These are phyloP conservation scores for Mallotus repandus DNA, from an alignment of 441 rosid species.

Conservation along the genomic window DNA sequence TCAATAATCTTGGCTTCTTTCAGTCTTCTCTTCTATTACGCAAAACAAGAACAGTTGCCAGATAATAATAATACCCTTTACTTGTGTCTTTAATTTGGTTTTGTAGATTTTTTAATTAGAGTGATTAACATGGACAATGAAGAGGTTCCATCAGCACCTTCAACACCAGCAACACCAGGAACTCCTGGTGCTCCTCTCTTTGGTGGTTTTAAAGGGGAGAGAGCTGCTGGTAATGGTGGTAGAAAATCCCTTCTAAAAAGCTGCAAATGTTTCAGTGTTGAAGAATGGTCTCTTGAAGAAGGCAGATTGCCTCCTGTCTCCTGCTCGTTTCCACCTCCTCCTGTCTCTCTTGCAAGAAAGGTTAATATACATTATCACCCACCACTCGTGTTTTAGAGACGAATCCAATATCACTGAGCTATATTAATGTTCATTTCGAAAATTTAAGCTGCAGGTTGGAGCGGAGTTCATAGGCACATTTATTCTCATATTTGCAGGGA, in stretches of 20 bases:
- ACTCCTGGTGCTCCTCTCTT: constrained; percentile 90
- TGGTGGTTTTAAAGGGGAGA: constrained; percentile 54
- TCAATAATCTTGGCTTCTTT: neutral
- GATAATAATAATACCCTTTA: no score
- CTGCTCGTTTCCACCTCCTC: constrained; percentile 67
- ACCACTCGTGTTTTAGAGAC: no score
- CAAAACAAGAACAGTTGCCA: no score
- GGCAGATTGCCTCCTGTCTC: constrained; percentile 70
- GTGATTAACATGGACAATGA: constrained; percentile 55
- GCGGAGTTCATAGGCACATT: constrained; percentile 87
- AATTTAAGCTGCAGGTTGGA: constrained; percentile 75
- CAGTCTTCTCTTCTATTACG: neutral
- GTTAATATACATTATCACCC: no score
- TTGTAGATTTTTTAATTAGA: neutral
- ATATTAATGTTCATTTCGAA: no score
- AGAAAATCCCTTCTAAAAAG: constrained; percentile 58
- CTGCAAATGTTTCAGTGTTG: constrained; percentile 68
- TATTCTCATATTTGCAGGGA: constrained; percentile 73
- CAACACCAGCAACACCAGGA: constrained; percentile 84
- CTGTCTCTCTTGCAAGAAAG: constrained; percentile 75
- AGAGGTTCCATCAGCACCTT: constrained; percentile 69
- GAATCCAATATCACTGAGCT: neutral
- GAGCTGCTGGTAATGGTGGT: constrained; percentile 25
- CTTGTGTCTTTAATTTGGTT: neutral
- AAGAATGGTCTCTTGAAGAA: constrained; percentile 80